phyloP scores from a whole-genome alignment of 441 rosid genomes.

The Viola pubescens region DNA sequence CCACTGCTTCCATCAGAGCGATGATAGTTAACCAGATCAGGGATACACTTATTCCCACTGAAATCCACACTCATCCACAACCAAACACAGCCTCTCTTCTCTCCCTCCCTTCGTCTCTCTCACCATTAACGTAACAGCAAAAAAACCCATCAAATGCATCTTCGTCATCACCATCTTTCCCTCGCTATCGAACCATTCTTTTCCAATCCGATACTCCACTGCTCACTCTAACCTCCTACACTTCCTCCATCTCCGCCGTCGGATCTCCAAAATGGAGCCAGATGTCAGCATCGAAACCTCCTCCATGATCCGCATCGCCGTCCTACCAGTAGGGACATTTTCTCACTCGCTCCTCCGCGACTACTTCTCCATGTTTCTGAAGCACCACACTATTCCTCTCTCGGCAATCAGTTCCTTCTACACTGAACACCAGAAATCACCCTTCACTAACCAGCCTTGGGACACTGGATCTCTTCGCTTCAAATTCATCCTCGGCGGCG shows the following conservation, averaged over 20 bases:
- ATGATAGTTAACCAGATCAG: too few species aligned
- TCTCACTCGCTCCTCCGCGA: constrained; percentile 64
- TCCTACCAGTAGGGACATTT: constrained; percentile 68
- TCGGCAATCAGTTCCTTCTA: constrained; percentile 85
- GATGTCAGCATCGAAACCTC: constrained; percentile 90
- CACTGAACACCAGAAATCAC: constrained; percentile 96
- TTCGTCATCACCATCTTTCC: not conserved
- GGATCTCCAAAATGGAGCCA: constrained; percentile 57
- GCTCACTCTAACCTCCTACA: not conserved
- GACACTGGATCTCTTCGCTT: constrained; percentile 81
- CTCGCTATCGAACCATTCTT: not conserved
- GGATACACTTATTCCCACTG: too few species aligned
- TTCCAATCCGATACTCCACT: not conserved
- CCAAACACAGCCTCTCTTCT: too few species aligned
- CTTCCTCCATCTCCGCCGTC: not conserved
- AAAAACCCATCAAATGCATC: not conserved
- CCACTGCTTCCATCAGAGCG: too few species aligned
- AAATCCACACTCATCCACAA: too few species aligned
- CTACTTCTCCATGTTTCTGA: constrained; percentile 71
- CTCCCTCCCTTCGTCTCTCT: not conserved
- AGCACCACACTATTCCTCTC: constrained; percentile 67
- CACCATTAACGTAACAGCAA: not conserved
- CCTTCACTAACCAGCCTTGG: constrained; percentile 86
- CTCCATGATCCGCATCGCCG: constrained; percentile 79
- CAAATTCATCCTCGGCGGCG: constrained; percentile 81